Base-by-base conservation (phyloP, 768 basidiomycete species). In the Boletus reticulatus region DNA sequence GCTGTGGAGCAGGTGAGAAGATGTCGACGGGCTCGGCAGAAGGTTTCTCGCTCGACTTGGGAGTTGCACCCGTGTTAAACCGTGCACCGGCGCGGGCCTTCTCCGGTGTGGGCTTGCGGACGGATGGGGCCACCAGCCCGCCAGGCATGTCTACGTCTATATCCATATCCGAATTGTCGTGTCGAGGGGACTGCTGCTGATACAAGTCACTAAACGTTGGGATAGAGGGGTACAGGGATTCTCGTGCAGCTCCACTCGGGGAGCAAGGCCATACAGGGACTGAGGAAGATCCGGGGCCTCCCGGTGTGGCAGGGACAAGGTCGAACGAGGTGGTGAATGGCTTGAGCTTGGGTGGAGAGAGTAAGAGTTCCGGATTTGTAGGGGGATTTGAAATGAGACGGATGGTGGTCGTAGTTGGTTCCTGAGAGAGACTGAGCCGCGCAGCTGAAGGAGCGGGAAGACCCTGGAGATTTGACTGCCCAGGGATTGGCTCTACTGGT, bases 241-340 rank as follows among this genome's bases (percentile, higher is more conserved):
- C 66, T 55, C 53, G 56, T 17, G 59, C 43, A 27, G 48, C 55
- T 34, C 58, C 57, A 27, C 62, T 43, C 4, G 68, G 79, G 0
- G 80, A 76, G 31, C 75, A 63, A 1, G 80, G 78, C 75, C 79
- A 78, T 59, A 73, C 66, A 47, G 68, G 67, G 16, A 71, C 60
- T 1, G 62, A 12, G 29, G 53, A 7, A 57, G 60, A 45, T 43
- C 45, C 62, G 13, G 58, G 43, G 4, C 56, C 64, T 6, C 68
- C 62, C 0, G 85, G 88, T 43, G 82, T 85, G 22, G 76, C 81
- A 59, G 86, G 75, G 19, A 81, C 78, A 29, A 91, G 75, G 58
- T 91, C 88, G 60, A 89, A 91, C 11, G 76, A 75, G 3, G 88
- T 88, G 44, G 80, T 72, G 64, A 86, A 84, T 0, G 88, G 84